Evolutionary conservation across 257 asterid genomes (phyloP).

Genomic region (Hygrophila difformis): DNA sequence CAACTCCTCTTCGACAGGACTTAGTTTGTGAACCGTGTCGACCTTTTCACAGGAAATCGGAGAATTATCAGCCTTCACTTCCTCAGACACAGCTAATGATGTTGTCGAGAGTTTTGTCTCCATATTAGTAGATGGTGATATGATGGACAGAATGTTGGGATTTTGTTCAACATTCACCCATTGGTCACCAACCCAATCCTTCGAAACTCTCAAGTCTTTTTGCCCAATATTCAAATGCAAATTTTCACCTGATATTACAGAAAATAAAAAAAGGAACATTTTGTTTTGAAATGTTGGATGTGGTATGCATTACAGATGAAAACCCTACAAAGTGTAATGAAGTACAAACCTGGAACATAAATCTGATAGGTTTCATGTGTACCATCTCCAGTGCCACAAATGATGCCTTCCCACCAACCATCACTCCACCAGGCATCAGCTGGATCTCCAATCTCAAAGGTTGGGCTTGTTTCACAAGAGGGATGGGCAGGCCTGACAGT

Average conservation of each 20-base stretch:
- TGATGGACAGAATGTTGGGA: constrained; percentile 40
- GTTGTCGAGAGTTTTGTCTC: constrained; percentile 56
- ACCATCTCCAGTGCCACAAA: constrained; percentile 28
- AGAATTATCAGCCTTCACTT: constrained; percentile 34
- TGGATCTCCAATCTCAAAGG: constrained; percentile 62
- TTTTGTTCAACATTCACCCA: constrained; percentile 78
- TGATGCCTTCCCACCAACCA: constrained; percentile 99
- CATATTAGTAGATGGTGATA: constrained; percentile 36
- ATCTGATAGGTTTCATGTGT: constrained; percentile 43
- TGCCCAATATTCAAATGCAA: constrained; percentile 40
- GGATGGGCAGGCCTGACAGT: constrained; percentile 62
- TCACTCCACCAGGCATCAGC: constrained; percentile 97
- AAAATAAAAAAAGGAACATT: not conserved
- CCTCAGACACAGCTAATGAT: constrained; percentile 36
- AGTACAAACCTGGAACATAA: constrained; percentile 63
- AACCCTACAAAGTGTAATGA: not conserved
- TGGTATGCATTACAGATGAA: not conserved
- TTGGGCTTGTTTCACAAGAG: constrained; percentile 21
- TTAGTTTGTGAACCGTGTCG: constrained; percentile 25
- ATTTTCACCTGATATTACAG: constrained; percentile 60
- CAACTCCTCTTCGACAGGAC: constrained; percentile 40
- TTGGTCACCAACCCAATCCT: constrained; percentile 76
- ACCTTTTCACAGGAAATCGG: constrained; percentile 32
- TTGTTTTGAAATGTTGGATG: too few species aligned
- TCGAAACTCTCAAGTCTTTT: constrained; percentile 59